Evolutionary conservation across 192 early-diverging fungal genomes (phyloP).

Genomic region (Irineochytrium annulatum): DNA sequence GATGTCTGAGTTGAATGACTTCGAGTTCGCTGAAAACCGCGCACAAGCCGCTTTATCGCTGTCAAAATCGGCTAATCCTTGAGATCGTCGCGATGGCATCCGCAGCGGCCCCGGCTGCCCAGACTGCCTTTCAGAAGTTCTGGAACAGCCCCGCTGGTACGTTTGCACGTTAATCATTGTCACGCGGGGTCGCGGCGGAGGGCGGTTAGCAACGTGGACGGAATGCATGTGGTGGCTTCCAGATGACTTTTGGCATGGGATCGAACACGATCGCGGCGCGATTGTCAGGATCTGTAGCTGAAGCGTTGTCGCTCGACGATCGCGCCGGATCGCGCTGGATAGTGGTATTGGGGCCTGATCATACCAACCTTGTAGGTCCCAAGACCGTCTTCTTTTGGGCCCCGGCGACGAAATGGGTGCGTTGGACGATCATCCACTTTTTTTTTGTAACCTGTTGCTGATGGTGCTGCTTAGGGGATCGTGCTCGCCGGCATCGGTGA

Average conservation of each 20-base stretch:
- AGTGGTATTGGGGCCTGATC: not conserved
- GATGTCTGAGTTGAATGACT: too few species aligned
- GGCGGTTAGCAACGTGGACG: not conserved
- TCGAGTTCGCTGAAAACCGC: too few species aligned
- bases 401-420: conserved; percentile 86
- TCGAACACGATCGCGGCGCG: not conserved
- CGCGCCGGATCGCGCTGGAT: not conserved
- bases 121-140: conserved; percentile 62
- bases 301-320: too few species aligned
- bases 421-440: conserved; percentile 10
- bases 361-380: conserved; percentile 65
- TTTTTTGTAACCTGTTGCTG: not conserved
- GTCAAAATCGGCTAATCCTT: too few species aligned
- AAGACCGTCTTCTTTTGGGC: conserved; percentile 99
- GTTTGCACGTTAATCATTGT: not conserved
- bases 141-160: conserved; percentile 62
- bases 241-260: not conserved
- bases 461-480: conserved; percentile 57
- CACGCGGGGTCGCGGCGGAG: not conserved
- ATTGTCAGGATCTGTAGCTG: not conserved
- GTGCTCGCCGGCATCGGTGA: conserved; percentile 93
- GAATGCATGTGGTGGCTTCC: not conserved
- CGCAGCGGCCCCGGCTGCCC: conserved; percentile 7
- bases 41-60: too few species aligned
- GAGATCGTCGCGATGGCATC: too few species aligned